phyloP scores from a whole-genome alignment of 2,329 filamentous ascomycete genomes.

The Eurotiales sp. region DNA sequence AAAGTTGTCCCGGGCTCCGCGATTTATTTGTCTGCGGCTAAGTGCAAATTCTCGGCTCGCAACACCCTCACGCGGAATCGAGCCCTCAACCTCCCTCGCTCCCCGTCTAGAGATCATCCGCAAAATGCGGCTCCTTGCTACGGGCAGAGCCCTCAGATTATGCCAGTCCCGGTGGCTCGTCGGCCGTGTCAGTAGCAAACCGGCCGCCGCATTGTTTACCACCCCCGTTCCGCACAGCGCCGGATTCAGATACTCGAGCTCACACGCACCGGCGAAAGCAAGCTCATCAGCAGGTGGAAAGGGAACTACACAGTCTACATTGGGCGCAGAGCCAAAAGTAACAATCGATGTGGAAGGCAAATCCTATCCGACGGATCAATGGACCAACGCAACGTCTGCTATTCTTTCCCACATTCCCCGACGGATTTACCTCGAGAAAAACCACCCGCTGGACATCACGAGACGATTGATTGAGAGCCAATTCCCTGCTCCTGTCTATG shows the following conservation, averaged over 20 bases:
- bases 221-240: not conserved
- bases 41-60: not conserved
- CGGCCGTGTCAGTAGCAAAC: constrained; percentile 1
- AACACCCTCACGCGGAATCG: not conserved
- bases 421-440: constrained; percentile 80
- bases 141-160: constrained; percentile 36
- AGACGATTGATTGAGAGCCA: constrained; percentile 86
- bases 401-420: constrained; percentile 72
- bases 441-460: constrained; percentile 89
- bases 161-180: constrained; percentile 33
- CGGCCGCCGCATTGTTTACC: constrained; percentile 6
- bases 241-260: constrained; percentile 26
- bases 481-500: constrained; percentile 70
- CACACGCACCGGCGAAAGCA: constrained; percentile 17
- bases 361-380: constrained; percentile 66
- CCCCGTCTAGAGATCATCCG: not conserved
- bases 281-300: not conserved
- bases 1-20: constrained; percentile 9
- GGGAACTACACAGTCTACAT: not conserved
- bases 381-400: constrained; percentile 77
- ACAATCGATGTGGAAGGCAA: constrained; percentile 59
- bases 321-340: not conserved
- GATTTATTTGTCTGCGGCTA: constrained; percentile 1
- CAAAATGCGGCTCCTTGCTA: constrained; percentile 38
- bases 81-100: not conserved